phyloP scores from a whole-genome alignment of 2,329 filamentous ascomycete genomes.

The Escovopsis weberi region DNA sequence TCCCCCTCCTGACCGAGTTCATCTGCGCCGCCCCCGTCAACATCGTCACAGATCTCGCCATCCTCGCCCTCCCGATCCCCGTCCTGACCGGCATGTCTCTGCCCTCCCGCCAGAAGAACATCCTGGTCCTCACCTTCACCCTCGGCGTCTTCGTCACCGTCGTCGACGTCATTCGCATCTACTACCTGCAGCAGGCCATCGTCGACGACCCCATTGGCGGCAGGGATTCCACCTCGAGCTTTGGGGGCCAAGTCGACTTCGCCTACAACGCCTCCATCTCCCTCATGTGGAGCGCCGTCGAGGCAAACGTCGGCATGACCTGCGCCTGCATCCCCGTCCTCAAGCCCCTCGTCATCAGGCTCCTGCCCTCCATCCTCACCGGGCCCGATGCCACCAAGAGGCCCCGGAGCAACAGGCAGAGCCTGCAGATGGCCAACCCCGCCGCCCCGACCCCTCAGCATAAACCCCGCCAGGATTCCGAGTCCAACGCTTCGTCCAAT shows the following conservation, averaged over 20 bases:
- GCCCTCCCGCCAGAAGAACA: conserved; percentile 73
- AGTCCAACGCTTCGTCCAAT: conserved; percentile 12
- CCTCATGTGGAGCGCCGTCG: conserved; percentile 87
- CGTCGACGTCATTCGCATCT: conserved; percentile 79
- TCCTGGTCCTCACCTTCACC: conserved; percentile 72
- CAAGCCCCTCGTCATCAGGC: conserved; percentile 64
- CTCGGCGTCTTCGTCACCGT: conserved; percentile 78
- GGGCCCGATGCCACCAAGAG: conserved; percentile 31
- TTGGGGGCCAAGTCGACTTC: conserved; percentile 39
- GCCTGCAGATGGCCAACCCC: conserved; percentile 11
- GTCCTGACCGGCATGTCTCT: conserved; percentile 77
- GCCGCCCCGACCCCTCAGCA: conserved; percentile 13
- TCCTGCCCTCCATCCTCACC: conserved; percentile 42
- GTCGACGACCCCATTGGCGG: conserved; percentile 23
- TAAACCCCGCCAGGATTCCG: conserved; percentile 12
- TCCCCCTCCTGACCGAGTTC: conserved; percentile 46
- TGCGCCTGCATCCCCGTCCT: conserved; percentile 86
- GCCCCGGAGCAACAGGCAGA: conserved; percentile 4
- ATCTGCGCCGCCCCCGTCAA: conserved; percentile 76
- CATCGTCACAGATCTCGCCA: conserved; percentile 78
- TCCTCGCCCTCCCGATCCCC: conserved; percentile 76
- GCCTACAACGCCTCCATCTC: conserved; percentile 67
- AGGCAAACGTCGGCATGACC: conserved; percentile 81
- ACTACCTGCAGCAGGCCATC: conserved; percentile 69
- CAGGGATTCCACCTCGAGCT: conserved; percentile 26